Evolutionary conservation across 495 filamentous ascomycete genomes (phyloP), one percentile per base, ranked within the genome.

Genomic region (Cryomyces antarcticus): DNA sequence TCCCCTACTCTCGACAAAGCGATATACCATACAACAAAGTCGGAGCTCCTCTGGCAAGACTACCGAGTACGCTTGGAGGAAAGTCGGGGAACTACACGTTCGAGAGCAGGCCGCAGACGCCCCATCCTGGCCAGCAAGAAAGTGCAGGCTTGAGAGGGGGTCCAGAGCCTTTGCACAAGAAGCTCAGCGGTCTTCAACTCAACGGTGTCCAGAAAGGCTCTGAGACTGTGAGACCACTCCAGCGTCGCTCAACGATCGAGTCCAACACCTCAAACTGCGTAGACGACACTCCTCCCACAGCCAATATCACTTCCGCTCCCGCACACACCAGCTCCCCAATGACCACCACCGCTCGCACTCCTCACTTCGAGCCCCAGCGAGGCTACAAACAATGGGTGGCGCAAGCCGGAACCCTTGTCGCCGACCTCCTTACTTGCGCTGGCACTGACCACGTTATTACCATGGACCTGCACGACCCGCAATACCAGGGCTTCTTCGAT

Each of bases 381-480:
- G 89, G 89, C 11, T 97, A 96, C 57, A 92, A 87, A 62, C 83
- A 93, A 66, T 96, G 92, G 89, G 86, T 97, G 49, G 89, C 89
- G 27, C 89, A 95, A 62, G 88, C 89, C 38, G 89, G 89, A 41
- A 96, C 89, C 12, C 69, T 97, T 49, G 81, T 97, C 17, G 89
- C 89, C 24, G 86, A 95, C 57, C 72, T 97, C 41, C 63, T 97
- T 44, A 95, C 85, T 35, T 95, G 86, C 58, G 89, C 89, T 47
- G 89, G 89, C 41, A 85, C 89, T 24, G 92, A 97, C 62, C 89
- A 96, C 60, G 63, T 97, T 57, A 85, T 97, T 53, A 96, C 89
- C 3, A 88, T 94, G 75, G 89, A 97, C 58, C 68, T 97, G 42
- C 89, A 97, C 55, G 89, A 96, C 57, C 86, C 92, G 47, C 92